Base-by-base conservation (phyloP, 2,329 filamentous ascomycete genomes). In the Penicillium sp. region DNA sequence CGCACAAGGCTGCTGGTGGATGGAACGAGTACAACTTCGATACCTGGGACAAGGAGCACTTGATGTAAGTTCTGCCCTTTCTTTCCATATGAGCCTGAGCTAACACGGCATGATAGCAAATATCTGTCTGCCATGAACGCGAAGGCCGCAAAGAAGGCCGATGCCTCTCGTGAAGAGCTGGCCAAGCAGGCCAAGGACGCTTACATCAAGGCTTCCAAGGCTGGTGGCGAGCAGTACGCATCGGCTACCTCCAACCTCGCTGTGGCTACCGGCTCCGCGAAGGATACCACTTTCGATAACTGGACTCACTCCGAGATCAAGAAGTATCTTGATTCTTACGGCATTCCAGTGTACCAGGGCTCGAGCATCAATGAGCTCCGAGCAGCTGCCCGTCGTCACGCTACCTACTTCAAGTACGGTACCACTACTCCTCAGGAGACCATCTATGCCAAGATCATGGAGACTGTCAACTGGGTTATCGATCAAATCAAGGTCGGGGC, bases 1-100 rank as follows among this genome's bases (percentile, higher is more conserved):
- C 82, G 24, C 85, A 91, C 75, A 87, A 88, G 73, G 87, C 85
- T 43, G 79, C 84, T 8, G 79, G 79, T 44, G 85, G 83, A 16
- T 89, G 82, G 76, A 86, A 77, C 53, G 83, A 86, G 3, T 92
- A 89, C 88, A 90, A 85, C 15, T 91, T 90, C 68, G 88, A 92
- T 60, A 89, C 90, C 56, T 85, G 87, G 72, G 88, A 84, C 36
- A 79, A 81, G 47, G 85, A 90, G 2, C 88, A 89, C 65, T 72
- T 93, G 43, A 86, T 85, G 77, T 79, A 71, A 66, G 75, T 59
- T 24, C 24, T 18, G 0, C 15, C 15, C 13, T 18, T 6, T 10
- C 29, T 38, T 10, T 3, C 13, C 12, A 6, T 15, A 21, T 4
- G 15, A 24, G 1, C 7, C 8, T 13, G 8, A 24, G 12, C 38